Percentiles rank a stretch among this genome's conserved stretches.
Evolutionary conservation across 768 basidiomycete genomes (phyloP).

Genomic region (Agaricus subrufescens): DNA sequence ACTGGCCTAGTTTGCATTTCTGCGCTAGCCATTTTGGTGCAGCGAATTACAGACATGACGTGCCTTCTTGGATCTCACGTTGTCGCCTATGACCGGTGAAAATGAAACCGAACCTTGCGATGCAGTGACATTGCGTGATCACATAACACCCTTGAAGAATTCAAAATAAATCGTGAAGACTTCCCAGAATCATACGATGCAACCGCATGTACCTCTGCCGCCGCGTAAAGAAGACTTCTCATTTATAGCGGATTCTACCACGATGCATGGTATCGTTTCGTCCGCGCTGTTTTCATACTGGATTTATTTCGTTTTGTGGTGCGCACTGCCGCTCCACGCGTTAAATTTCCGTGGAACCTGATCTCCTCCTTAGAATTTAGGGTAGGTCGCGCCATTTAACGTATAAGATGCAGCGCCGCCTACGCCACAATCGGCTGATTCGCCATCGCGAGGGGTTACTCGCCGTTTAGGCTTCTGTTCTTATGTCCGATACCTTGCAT

Average conservation of each 20-base stretch:
- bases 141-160: not conserved
- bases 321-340: not conserved
- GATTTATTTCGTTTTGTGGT: not conserved
- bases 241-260: not conserved
- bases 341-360: not conserved
- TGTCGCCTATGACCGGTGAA: not conserved
- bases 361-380: not conserved
- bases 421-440: constrained; percentile 1
- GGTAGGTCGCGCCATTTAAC: not conserved
- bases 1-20: not conserved
- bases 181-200: not conserved
- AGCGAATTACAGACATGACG: not conserved
- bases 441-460: not conserved
- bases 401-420: not conserved
- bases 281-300: not conserved
- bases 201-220: not conserved
- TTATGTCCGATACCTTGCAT: not conserved
- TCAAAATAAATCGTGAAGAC: not conserved
- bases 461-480: not conserved
- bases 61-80: not conserved
- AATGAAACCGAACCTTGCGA: not conserved
- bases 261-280: not conserved
- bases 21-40: not conserved
- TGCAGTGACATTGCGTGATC: not conserved
- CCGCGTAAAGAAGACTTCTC: not conserved